Percentiles rank a stretch among this genome's conserved stretches.
Conservation (phyloP, 768 basidiomycete genomes). For the Pleurotus giganteus region DNA sequence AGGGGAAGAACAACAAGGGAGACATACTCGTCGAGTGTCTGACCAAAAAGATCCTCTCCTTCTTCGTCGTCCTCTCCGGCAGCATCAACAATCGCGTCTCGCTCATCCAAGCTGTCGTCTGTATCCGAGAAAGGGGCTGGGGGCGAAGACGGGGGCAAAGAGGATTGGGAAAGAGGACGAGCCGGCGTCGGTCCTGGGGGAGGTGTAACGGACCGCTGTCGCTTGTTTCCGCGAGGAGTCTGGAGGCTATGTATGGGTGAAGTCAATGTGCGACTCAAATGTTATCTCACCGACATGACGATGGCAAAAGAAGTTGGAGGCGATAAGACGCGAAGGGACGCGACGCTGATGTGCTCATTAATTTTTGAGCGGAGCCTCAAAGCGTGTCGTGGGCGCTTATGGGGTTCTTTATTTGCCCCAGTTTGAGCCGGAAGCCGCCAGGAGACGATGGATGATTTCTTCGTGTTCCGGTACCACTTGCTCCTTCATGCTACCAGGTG, state of each 20-base stretch:
- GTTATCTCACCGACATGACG: slow-evolving; percentile 1
- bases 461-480: neutral
- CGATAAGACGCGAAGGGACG: slow-evolving; percentile 37
- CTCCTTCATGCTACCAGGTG: slow-evolving; percentile 3
- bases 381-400: slow-evolving; percentile 25
- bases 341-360: slow-evolving; percentile 27
- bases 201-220: slow-evolving; percentile 58
- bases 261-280: slow-evolving; percentile 36
- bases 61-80: slow-evolving; percentile 69
- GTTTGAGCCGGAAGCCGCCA: slow-evolving; percentile 1
- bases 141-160: slow-evolving; percentile 83
- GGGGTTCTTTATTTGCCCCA: slow-evolving; percentile 3
- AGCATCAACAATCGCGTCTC: slow-evolving; percentile 60
- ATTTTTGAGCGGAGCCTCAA: slow-evolving; percentile 42
- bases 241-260: slow-evolving; percentile 17
- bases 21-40: slow-evolving; percentile 69
- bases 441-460: neutral
- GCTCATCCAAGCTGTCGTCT: slow-evolving; percentile 75
- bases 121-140: slow-evolving; percentile 84
- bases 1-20: slow-evolving; percentile 9
- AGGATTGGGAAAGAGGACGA: slow-evolving; percentile 58
- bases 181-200: slow-evolving; percentile 41
- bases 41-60: slow-evolving; percentile 86
- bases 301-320: neutral
- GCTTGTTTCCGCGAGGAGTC: slow-evolving; percentile 58